A percentile compares a stretch with the other conserved stretches of the same genome.
These are phyloP conservation scores for Ogataea hybrid DNA, from an alignment of 1,139 yeast species.

Conservation along the genomic window DNA sequence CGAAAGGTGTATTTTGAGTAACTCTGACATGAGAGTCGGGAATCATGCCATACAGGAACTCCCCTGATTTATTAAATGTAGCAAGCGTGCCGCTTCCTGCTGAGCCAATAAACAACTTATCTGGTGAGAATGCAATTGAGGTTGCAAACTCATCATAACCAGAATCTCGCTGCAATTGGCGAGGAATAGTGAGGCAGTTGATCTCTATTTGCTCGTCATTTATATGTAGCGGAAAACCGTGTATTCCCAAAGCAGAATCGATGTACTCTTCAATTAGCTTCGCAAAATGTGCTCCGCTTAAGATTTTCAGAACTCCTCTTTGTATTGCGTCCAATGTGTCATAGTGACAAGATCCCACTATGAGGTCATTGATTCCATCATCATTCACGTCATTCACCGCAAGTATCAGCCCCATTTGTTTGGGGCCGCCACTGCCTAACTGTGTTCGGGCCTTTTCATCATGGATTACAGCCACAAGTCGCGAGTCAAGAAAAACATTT, in stretches of 20 bases:
- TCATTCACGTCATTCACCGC: slow-evolving; percentile 34
- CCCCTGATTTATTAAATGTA: slow-evolving; percentile 26
- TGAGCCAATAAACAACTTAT: slow-evolving; percentile 32
- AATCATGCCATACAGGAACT: too few relatives aligned
- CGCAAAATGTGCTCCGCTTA: slow-evolving; percentile 35
- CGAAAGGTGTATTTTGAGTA: slow-evolving; percentile 16
- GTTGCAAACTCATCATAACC: slow-evolving; percentile 41
- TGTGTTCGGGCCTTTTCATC: slow-evolving; percentile 16
- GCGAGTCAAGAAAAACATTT: slow-evolving; percentile 15
- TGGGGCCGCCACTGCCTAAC: slow-evolving; percentile 40
- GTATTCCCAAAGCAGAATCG: background rate
- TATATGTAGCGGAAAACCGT: slow-evolving; percentile 4
- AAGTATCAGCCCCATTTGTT: slow-evolving; percentile 35
- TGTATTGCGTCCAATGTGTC: slow-evolving; percentile 35
- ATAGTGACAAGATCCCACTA: slow-evolving; percentile 43
- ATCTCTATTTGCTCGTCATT: slow-evolving; percentile 18
- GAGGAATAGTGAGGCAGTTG: slow-evolving; percentile 25
- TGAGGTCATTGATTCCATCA: slow-evolving; percentile 40
- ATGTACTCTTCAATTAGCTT: background rate
- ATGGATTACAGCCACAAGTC: slow-evolving; percentile 18
- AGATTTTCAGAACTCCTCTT: slow-evolving; percentile 39
- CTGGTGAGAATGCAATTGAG: slow-evolving; percentile 26
- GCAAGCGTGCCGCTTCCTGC: slow-evolving; percentile 36
- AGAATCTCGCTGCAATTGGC: slow-evolving; percentile 12
- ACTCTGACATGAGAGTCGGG: too few relatives aligned